Conservation (phyloP, 768 basidiomycete species). For the Calocybe indica region DNA sequence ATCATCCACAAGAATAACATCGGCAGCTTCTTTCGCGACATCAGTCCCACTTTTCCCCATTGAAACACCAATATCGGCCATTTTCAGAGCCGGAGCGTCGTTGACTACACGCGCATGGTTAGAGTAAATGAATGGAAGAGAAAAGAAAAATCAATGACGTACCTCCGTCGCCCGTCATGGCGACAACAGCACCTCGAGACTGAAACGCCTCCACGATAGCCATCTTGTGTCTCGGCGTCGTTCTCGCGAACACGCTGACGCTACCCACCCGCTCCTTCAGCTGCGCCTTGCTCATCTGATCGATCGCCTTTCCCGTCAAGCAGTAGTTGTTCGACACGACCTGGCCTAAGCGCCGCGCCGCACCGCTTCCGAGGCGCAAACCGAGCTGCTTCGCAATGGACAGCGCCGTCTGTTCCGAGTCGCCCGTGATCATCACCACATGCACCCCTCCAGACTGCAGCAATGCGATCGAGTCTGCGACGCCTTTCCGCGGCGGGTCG, state of each 20-base stretch:
- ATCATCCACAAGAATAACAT: slow-evolving; percentile 95
- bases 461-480: slow-evolving; percentile 81
- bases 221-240: slow-evolving; percentile 98
- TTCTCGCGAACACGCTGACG: slow-evolving; percentile 89
- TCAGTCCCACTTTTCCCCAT: slow-evolving; percentile 99
- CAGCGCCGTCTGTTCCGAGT: slow-evolving; percentile 86
- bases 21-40: slow-evolving; percentile 96
- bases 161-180: slow-evolving; percentile 98
- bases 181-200: slow-evolving; percentile 81
- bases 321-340: slow-evolving; percentile 37
- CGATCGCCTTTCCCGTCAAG: slow-evolving; percentile 80
- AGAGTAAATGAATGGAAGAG: slow-evolving; percentile 1
- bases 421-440: slow-evolving; percentile 98
- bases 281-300: slow-evolving; percentile 76
- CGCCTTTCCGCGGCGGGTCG: slow-evolving; percentile 90
- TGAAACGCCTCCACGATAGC: slow-evolving; percentile 94
- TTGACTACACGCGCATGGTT: slow-evolving; percentile 50
- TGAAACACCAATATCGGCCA: slow-evolving; percentile 96
- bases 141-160: slow-evolving; percentile 16
- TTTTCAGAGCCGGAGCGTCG: slow-evolving; percentile 93
- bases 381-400: slow-evolving; percentile 86
- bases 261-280: slow-evolving; percentile 75
- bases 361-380: slow-evolving; percentile 62
- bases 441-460: slow-evolving; percentile 86
- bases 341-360: slow-evolving; percentile 35